Percentiles rank a stretch among this genome's conserved stretches.
Conservation (phyloP, 2,329 filamentous ascomycete species). For the Samsoniella hepiali region DNA sequence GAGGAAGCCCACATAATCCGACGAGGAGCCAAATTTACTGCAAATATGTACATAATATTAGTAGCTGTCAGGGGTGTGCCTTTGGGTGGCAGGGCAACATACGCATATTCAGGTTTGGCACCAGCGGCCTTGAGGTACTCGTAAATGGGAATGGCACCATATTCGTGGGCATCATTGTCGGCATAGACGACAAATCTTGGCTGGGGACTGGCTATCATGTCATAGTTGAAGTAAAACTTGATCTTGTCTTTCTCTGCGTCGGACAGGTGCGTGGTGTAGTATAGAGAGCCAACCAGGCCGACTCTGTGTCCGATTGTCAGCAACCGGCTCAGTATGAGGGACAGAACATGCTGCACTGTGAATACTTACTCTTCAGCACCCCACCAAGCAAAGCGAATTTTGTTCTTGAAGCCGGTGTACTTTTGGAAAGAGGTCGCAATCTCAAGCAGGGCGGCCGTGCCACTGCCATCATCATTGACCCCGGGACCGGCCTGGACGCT, state of each 20-base stretch:
- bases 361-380: conserved; percentile 38
- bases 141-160: conserved; percentile 34
- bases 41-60: background rate
- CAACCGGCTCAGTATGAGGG: background rate
- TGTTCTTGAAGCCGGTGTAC: conserved; percentile 40
- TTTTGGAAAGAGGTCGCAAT: conserved; percentile 36
- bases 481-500: conserved; percentile 39
- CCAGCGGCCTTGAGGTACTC: conserved; percentile 37
- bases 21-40: conserved; percentile 34
- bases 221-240: conserved; percentile 66
- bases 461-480: conserved; percentile 42
- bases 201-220: conserved; percentile 60
- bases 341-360: too few relatives aligned
- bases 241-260: conserved; percentile 50
- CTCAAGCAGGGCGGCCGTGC: conserved; percentile 38
- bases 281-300: conserved; percentile 42
- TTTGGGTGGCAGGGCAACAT: conserved; percentile 12
- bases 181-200: conserved; percentile 40
- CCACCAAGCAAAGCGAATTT: conserved; percentile 44
- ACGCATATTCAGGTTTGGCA: conserved; percentile 32
- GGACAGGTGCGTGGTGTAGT: conserved; percentile 38
- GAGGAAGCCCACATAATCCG: conserved; percentile 42
- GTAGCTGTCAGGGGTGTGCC: too few relatives aligned
- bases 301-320: conserved; percentile 25
- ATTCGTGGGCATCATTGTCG: conserved; percentile 37